These are phyloP conservation scores for Chlamydomonas sp. DNA, from an alignment of 139 green algal species.

Conservation along the genomic window DNA sequence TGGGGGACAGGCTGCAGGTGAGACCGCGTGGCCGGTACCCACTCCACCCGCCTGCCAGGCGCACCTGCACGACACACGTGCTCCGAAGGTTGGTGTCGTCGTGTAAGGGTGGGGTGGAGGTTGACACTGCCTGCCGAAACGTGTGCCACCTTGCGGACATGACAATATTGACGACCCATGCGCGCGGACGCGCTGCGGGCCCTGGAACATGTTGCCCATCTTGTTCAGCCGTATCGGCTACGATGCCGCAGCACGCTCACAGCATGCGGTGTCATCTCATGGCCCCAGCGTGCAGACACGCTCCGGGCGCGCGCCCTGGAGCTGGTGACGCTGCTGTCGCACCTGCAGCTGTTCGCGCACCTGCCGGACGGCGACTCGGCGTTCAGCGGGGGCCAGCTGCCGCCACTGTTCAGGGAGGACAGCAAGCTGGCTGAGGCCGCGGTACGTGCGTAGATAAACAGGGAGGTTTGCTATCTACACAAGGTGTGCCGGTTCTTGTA, in stretches of 20 bases:
- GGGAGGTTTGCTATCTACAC: neutral
- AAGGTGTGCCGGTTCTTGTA: neutral
- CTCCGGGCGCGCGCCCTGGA: slow-evolving; percentile 24
- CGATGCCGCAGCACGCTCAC: neutral
- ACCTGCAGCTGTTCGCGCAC: neutral
- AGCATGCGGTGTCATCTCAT: neutral
- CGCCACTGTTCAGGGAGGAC: slow-evolving; percentile 32
- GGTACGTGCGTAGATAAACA: neutral
- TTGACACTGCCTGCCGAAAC: too few relatives aligned
- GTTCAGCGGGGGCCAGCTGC: neutral
- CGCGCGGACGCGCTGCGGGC: too few relatives aligned
- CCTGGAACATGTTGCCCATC: too few relatives aligned
- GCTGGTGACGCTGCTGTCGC: slow-evolving; percentile 8
- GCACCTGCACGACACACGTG: neutral
- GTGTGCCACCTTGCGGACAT: too few relatives aligned
- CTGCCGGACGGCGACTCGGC: slow-evolving; percentile 20
- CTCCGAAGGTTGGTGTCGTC: neutral
- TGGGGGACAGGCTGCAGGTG: slow-evolving; percentile 33
- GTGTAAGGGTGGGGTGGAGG: neutral
- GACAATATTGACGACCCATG: too few relatives aligned
- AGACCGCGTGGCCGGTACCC: neutral
- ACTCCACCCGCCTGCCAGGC: neutral
- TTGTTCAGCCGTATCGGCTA: too few relatives aligned
- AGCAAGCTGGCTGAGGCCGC: slow-evolving; percentile 24
- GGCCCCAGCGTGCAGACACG: slow-evolving; percentile 4